Evolutionary conservation across 2,329 filamentous ascomycete species (phyloP).

Genomic region (Bipolaris gigantea): DNA sequence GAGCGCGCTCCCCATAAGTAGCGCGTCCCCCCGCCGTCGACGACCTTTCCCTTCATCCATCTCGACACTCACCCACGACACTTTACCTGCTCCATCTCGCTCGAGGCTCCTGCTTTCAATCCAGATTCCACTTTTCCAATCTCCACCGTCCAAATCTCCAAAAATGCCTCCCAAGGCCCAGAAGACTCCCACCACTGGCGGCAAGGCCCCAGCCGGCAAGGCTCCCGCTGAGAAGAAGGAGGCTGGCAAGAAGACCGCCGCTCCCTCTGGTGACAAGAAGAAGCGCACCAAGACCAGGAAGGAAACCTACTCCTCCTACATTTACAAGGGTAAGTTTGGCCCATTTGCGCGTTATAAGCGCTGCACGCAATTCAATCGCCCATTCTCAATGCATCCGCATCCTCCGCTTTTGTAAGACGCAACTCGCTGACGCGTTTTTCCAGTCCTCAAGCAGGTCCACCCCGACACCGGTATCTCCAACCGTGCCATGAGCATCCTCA

Average conservation of each 20-base stretch:
- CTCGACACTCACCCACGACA: conserved; percentile 43
- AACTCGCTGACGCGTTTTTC: conserved; percentile 43
- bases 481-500: conserved; percentile 99
- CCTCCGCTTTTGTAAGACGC: conserved; percentile 1
- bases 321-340: conserved; percentile 87
- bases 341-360: conserved; percentile 16
- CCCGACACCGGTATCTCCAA: conserved; percentile 99
- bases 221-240: conserved; percentile 98
- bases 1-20: conserved; percentile 47
- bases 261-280: conserved; percentile 97
- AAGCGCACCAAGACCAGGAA: conserved; percentile 99
- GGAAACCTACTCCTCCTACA: conserved; percentile 99
- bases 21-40: conserved; percentile 48
- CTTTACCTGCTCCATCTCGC: conserved; percentile 28
- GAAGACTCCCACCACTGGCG: conserved; percentile 93
- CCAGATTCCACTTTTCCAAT: conserved; percentile 13
- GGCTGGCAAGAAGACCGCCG: conserved; percentile 97
- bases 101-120: conserved; percentile 12
- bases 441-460: conserved; percentile 99
- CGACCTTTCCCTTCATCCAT: conserved; percentile 45
- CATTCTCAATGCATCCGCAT: neutral
- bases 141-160: conserved; percentile 13
- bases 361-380: neutral
- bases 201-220: conserved; percentile 85
- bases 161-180: conserved; percentile 98